Conservation (phyloP, 108 stramenopile genomes). For the Nannochloropsis oceanica region DNA sequence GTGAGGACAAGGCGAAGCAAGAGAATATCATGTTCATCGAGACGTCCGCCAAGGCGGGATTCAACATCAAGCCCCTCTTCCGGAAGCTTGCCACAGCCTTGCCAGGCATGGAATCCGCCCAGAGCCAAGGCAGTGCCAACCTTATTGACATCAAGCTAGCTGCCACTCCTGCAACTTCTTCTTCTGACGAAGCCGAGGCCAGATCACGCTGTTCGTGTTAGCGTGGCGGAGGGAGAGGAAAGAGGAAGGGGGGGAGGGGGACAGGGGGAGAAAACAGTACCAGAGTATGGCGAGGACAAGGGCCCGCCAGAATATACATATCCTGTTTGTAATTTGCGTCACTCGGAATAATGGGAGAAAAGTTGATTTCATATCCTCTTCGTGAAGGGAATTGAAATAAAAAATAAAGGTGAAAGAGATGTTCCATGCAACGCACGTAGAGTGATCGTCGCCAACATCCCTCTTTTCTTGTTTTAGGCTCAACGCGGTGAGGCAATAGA, state of each 20-base stretch:
- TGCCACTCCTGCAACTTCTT: neutral
- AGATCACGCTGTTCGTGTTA: neutral
- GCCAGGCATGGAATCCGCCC: constrained; percentile 67
- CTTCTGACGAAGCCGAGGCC: neutral
- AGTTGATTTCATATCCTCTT: too few species aligned
- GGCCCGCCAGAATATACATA: neutral
- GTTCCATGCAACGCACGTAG: too few species aligned
- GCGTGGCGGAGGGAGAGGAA: neutral
- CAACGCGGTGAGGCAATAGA: too few species aligned
- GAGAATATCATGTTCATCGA: constrained; percentile 94
- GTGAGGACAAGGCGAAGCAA: constrained; percentile 78
- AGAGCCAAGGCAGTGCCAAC: constrained; percentile 46
- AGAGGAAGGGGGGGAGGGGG: neutral
- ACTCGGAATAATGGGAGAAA: neutral
- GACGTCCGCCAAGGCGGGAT: constrained; percentile 75
- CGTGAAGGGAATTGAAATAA: too few species aligned
- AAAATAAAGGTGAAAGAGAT: too few species aligned
- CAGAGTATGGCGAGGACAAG: too few species aligned
- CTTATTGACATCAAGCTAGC: constrained; percentile 78
- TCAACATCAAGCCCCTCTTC: constrained; percentile 94
- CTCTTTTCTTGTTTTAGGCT: too few species aligned
- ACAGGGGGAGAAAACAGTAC: neutral
- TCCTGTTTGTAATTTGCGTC: neutral
- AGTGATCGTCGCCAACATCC: too few species aligned
- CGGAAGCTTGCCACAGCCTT: constrained; percentile 87